Percentiles rank a stretch among this genome's conserved stretches.
Evolutionary conservation across 495 filamentous ascomycete species (phyloP).

Genomic region (Podospora comata): DNA sequence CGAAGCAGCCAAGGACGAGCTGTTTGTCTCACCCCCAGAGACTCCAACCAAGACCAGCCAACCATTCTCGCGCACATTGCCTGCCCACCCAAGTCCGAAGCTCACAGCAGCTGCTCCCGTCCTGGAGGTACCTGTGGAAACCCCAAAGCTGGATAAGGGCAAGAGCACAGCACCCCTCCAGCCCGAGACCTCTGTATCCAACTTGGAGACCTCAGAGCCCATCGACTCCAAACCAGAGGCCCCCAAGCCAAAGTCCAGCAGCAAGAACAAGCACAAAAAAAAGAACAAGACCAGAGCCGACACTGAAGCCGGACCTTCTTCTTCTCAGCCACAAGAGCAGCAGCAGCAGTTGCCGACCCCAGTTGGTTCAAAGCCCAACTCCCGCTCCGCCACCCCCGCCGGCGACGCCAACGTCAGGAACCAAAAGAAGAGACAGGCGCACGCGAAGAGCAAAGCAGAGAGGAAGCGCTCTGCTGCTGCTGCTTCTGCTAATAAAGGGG

Average conservation of each 20-base stretch:
- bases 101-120: not conserved
- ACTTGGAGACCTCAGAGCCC: not conserved
- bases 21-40: not conserved
- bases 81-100: not conserved
- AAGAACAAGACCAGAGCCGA: not conserved
- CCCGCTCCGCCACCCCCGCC: not conserved
- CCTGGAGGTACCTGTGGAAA: not conserved
- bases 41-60: not conserved
- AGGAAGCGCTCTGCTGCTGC: not conserved
- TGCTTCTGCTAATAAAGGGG: not conserved
- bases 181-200: not conserved
- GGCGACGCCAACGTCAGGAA: not conserved
- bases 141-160: not conserved
- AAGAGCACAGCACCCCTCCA: not conserved
- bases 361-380: not conserved
- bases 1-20: not conserved
- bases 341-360: not conserved
- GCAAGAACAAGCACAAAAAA: not conserved
- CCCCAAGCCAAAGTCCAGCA: not conserved
- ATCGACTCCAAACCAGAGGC: not conserved
- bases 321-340: not conserved
- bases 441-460: not conserved
- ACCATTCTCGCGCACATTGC: not conserved
- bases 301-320: not conserved
- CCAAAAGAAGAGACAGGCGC: not conserved